Conservation (phyloP, 805 yeast genomes). For the Torulaspora gathmanii region DNA sequence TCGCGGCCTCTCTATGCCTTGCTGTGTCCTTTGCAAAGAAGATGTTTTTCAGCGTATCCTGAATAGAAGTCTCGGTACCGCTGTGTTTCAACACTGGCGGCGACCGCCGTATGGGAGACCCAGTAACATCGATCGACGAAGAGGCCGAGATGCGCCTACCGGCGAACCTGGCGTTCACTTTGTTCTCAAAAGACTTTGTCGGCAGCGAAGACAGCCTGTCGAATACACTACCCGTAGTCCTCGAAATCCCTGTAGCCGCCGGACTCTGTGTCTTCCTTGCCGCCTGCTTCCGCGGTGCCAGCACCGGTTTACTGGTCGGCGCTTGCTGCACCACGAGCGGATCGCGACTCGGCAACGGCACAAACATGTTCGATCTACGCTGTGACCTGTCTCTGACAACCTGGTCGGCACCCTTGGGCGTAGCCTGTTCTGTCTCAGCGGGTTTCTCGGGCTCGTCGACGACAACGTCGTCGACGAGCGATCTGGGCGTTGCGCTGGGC, state of each 20-base stretch:
- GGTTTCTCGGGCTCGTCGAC: too few relatives aligned
- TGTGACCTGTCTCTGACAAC: constrained; percentile 18
- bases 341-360: constrained; percentile 35
- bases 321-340: constrained; percentile 28
- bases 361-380: constrained; percentile 34
- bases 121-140: constrained; percentile 28
- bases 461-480: constrained; percentile 11
- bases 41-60: constrained; percentile 30
- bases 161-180: constrained; percentile 13
- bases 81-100: constrained; percentile 6
- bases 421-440: neutral
- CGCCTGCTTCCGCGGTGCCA: neutral
- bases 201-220: constrained; percentile 30
- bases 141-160: constrained; percentile 13
- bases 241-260: neutral
- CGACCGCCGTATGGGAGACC: constrained; percentile 30
- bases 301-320: neutral
- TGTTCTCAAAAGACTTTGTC: constrained; percentile 34
- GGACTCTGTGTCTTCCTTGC: constrained; percentile 11
- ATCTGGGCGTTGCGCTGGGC: constrained; percentile 20
- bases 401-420: constrained; percentile 1
- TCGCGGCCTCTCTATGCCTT: neutral
- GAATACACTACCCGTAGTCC: constrained; percentile 24
- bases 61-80: constrained; percentile 22
- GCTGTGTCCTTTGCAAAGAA: constrained; percentile 18